Evolutionary conservation across 1,284 basidiomycete species (phyloP), one percentile per base, ranked within the genome.

Genomic region (Moniliophthora roreri): DNA sequence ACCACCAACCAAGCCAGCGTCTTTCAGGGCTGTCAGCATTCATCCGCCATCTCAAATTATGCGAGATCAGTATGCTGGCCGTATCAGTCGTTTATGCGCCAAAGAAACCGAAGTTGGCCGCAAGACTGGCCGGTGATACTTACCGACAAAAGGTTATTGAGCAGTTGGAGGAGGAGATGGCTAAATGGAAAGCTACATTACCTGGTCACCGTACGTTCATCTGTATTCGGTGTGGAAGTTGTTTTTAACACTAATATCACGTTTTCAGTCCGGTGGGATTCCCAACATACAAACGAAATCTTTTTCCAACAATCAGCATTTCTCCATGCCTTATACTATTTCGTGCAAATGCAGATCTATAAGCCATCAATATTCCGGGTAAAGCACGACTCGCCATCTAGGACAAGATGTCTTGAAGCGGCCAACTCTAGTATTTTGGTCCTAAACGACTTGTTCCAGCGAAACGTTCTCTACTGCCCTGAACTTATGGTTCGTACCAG

Each of bases 171-270:
- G 35, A 23, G 1, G 39, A 26, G 28, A 32, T 51, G 9, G 35
- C 23, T 11, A 36, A 51, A 21, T 42, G 40, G 39, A 42, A 42
- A 20, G 32, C 40, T 32, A 20, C 26, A 0, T 42, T 51, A 35
- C 50, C 50, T 34, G 5, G n/a, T 8, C 41, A 51, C 26, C 36
- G 50, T 51, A 45, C 16, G 50, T 50, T 50, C n/a, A 8, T 1
- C 20, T 3, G 3, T 8, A 26, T 36, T 8, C 5, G 16, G 11
- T 50, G 3, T 26, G 13, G 8, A 20, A 2, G 15, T n/a, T n/a
- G n/a, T n/a, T n/a, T n/a, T n/a, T n/a, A n/a, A n/a, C n/a, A 10
- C 18, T 15, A 15, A 23, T 26, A 13, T 40, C 40, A 28, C 35
- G n/a, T 8, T 2, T 21, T n/a, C 5, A 50, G 48, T 50, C 21